A percentile compares a stretch with the other conserved stretches of the same genome.
phyloP scores from a whole-genome alignment of 192 early-diverging fungal species.

The Bifiguratus adelaidae region DNA sequence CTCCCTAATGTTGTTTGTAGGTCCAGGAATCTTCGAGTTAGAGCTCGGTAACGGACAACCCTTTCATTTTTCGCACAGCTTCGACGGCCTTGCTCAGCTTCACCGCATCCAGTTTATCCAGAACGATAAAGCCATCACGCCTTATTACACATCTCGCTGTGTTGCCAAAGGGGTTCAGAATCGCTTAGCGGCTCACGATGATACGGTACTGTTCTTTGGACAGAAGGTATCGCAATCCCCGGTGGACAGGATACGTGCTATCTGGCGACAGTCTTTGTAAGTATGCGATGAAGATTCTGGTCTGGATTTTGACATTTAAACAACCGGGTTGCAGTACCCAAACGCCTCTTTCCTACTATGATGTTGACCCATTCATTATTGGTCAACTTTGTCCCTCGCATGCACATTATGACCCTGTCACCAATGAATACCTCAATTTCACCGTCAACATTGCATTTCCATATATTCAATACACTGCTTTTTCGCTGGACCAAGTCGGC shows the following conservation, averaged over 20 bases:
- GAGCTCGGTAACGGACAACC: conserved; percentile 19
- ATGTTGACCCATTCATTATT: conserved; percentile 11
- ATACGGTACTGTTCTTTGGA: conserved; percentile 24
- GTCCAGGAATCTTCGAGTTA: conserved; percentile 18
- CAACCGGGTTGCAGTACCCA: no score
- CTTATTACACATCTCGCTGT: conserved; percentile 22
- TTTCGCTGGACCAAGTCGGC: conserved; percentile 6
- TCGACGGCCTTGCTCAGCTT: conserved; percentile 24
- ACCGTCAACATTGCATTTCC: conserved; percentile 13
- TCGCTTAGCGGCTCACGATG: conserved; percentile 13
- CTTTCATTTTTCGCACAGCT: conserved; percentile 19
- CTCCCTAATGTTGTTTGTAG: neutral
- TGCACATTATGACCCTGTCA: conserved; percentile 20
- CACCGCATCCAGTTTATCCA: conserved; percentile 2
- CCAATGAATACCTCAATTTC: conserved; percentile 24
- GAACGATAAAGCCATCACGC: neutral
- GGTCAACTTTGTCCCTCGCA: conserved; percentile 24
- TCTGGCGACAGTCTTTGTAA: neutral
- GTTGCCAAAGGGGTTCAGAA: conserved; percentile 18
- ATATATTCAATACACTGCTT: conserved; percentile 12
- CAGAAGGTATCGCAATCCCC: conserved; percentile 21
- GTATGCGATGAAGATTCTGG: neutral
- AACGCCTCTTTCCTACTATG: conserved; percentile 22
- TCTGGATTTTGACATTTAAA: neutral
- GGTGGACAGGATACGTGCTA: conserved; percentile 10